Evolutionary conservation across 805 yeast genomes (phyloP).

Genomic region (Zygotorulaspora sp.): DNA sequence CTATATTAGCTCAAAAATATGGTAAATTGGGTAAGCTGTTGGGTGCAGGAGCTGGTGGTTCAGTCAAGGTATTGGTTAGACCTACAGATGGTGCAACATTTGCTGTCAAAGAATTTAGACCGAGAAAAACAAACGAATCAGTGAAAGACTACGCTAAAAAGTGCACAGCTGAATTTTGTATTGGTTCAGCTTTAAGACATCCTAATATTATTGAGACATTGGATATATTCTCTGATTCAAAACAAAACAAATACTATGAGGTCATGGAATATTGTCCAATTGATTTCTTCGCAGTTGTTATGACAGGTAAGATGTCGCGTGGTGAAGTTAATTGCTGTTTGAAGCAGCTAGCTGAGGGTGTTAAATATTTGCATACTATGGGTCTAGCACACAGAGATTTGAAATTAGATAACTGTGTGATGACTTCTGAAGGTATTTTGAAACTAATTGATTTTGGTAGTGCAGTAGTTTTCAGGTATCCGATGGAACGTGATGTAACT

Average conservation of each 20-base stretch:
- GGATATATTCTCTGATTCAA: conserved; percentile 55
- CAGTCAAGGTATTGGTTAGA: conserved; percentile 67
- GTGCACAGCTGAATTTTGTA: conserved; percentile 85
- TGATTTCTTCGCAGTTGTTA: conserved; percentile 81
- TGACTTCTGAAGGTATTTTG: conserved; percentile 66
- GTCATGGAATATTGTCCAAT: conserved; percentile 84
- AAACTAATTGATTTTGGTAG: conserved; percentile 81
- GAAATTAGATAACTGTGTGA: conserved; percentile 78
- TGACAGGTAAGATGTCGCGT: conserved; percentile 79
- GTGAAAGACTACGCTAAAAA: conserved; percentile 77
- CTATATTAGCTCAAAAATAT: conserved; percentile 54
- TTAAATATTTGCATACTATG: conserved; percentile 64
- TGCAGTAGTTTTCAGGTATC: conserved; percentile 77
- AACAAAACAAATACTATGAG: conserved; percentile 67
- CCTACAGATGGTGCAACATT: conserved; percentile 66
- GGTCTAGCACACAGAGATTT: conserved; percentile 83
- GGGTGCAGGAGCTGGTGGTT: conserved; percentile 87
- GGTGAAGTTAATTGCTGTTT: conserved; percentile 79
- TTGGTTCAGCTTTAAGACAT: conserved; percentile 76
- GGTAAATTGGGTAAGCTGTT: conserved; percentile 69
- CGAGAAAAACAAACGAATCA: conserved; percentile 63
- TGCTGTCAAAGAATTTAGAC: conserved; percentile 80
- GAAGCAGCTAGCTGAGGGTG: conserved; percentile 70
- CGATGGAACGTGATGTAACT: conserved; percentile 56
- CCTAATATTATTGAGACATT: conserved; percentile 76